phyloP scores from a whole-genome alignment of 129 eudicot species.

The Helianthus annuus region DNA sequence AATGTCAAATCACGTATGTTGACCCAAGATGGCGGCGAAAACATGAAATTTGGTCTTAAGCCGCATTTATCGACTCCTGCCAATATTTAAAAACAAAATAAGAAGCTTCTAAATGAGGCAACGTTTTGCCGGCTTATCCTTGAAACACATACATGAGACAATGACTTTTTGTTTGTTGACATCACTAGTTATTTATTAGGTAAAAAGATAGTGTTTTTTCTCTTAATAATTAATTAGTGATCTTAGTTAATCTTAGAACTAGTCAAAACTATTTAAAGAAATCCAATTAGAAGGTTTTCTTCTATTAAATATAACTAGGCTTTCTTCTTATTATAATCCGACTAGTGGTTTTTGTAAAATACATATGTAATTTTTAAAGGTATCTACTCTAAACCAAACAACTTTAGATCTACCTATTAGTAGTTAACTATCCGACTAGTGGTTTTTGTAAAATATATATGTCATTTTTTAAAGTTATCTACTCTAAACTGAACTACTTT shows the following conservation, averaged over 20 bases:
- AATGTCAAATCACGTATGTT: neutral
- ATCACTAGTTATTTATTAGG: neutral
- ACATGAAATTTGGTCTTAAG: conserved; percentile 15
- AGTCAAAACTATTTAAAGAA: neutral
- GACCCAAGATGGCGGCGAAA: conserved; percentile 4
- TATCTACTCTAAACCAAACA: neutral
- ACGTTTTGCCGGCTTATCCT: neutral
- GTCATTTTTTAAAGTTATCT: neutral
- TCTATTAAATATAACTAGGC: neutral
- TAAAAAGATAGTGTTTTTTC: neutral
- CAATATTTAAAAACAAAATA: neutral
- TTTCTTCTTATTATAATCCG: neutral
- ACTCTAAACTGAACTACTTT: neutral
- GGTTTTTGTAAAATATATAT: no score
- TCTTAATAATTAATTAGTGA: neutral
- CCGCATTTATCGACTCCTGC: conserved; percentile 15
- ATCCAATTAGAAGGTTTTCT: neutral
- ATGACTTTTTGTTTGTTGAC: neutral
- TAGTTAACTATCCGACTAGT: neutral
- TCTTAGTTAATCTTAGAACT: conserved; percentile 4
- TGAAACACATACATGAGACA: neutral
- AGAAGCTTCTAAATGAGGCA: conserved; percentile 16
- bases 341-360: no score
- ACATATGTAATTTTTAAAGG: neutral
- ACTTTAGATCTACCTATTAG: no score